Conservation (phyloP, 495 filamentous ascomycete species). For the Schizothecium vesticola region DNA sequence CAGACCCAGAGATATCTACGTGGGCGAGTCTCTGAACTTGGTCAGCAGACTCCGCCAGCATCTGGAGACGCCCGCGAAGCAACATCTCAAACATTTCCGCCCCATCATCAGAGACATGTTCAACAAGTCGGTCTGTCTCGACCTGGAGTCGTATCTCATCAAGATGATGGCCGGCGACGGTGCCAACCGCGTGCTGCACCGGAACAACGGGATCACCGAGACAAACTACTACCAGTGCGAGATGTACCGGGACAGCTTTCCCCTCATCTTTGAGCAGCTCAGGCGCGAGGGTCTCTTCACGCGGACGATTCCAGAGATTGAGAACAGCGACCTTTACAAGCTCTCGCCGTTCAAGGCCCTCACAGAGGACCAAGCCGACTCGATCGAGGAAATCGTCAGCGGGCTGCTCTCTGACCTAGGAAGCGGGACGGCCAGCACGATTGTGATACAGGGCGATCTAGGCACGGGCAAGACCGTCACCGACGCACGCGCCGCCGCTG, state of each 20-base stretch:
- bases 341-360: not conserved
- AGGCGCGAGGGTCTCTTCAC: not conserved
- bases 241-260: not conserved
- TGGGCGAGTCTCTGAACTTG: not conserved
- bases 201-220: not conserved
- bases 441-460: not conserved
- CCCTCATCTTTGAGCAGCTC: not conserved
- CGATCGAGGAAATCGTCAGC: not conserved
- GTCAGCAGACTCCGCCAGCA: not conserved
- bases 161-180: not conserved
- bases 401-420: not conserved
- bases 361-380: not conserved
- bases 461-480: not conserved
- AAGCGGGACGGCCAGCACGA: not conserved
- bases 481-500: not conserved
- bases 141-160: not conserved
- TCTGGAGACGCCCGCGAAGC: not conserved
- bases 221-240: not conserved
- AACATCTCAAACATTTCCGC: not conserved
- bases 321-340: not conserved
- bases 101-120: not conserved
- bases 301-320: not conserved
- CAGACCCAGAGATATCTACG: not conserved
- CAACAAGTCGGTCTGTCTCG: not conserved
- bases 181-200: not conserved